Evolutionary conservation across 2,329 filamentous ascomycete genomes (phyloP).

Genomic region (Sporothrix dimorphospora): DNA sequence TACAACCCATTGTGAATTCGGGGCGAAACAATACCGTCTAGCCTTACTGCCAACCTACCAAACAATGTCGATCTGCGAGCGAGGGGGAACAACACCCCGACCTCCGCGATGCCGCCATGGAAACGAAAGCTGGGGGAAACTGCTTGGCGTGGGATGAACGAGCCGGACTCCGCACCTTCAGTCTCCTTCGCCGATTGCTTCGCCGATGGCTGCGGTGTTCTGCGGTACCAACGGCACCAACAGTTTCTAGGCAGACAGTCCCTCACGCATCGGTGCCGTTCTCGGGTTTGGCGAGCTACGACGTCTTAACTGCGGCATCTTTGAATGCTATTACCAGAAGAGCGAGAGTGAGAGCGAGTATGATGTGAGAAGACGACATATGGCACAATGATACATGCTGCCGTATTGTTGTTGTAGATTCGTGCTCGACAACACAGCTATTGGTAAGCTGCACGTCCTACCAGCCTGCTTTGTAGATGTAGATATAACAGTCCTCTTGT

Average conservation of each 20-base stretch:
- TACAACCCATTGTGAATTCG: conserved; percentile 15
- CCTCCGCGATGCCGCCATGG: conserved; percentile 15
- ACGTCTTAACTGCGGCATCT: background rate
- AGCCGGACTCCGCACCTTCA: background rate
- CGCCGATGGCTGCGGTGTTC: background rate
- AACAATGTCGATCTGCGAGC: background rate
- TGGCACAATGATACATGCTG: conserved; percentile 20
- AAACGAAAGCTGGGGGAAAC: background rate
- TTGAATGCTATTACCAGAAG: background rate
- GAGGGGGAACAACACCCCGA: background rate
- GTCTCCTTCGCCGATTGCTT: background rate
- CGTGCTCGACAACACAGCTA: background rate
- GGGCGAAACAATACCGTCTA: background rate
- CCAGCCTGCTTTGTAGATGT: background rate
- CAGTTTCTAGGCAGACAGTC: background rate
- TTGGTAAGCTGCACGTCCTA: background rate
- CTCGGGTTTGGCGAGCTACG: background rate
- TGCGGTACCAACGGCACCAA: background rate
- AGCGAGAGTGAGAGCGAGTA: background rate
- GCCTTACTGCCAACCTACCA: background rate
- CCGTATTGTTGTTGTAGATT: background rate
- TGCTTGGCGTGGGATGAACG: background rate
- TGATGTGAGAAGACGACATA: conserved; percentile 26
- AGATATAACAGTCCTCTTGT: background rate
- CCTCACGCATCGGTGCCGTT: conserved; percentile 18